phyloP scores from a whole-genome alignment of 768 basidiomycete species.

The Kwoniella botswanensis region DNA sequence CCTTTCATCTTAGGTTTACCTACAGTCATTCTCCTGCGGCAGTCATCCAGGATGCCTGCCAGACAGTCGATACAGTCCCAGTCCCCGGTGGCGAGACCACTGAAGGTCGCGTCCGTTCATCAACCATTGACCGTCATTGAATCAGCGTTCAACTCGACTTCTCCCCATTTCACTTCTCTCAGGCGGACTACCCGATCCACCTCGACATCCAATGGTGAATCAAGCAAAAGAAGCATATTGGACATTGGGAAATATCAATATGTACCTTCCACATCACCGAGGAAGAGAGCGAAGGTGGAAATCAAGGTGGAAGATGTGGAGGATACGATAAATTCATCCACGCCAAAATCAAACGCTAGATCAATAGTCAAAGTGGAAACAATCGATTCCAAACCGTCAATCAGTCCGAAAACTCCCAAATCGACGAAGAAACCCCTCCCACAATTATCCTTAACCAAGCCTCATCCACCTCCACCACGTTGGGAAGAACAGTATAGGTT shows the following conservation, averaged over 20 bases:
- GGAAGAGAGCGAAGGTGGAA: slow-evolving; percentile 19
- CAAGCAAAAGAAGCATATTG: background rate
- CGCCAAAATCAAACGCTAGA: slow-evolving; percentile 7
- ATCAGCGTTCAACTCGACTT: slow-evolving; percentile 6
- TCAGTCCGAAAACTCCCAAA: slow-evolving; percentile 31
- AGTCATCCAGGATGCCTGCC: too few species aligned
- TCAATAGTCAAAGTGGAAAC: background rate
- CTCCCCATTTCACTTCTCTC: slow-evolving; percentile 24
- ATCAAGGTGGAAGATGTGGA: slow-evolving; percentile 23
- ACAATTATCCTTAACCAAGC: slow-evolving; percentile 48
- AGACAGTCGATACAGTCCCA: too few species aligned
- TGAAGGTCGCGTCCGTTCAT: too few species aligned
- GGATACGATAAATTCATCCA: background rate
- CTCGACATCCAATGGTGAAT: background rate
- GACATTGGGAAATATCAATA: slow-evolving; percentile 18
- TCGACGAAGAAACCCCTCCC: slow-evolving; percentile 46
- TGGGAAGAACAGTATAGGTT: slow-evolving; percentile 54
- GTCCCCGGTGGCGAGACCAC: too few species aligned
- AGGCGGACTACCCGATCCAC: slow-evolving; percentile 27
- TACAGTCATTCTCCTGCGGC: too few species aligned
- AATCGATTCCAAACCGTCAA: too few species aligned
- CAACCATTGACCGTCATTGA: background rate
- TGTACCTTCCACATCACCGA: slow-evolving; percentile 21
- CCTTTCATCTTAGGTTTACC: too few species aligned
- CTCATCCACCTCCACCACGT: slow-evolving; percentile 51